Evolutionary conservation across 305 asterid species (phyloP).

Genomic region (Fraxinus xanthoxyloides): DNA sequence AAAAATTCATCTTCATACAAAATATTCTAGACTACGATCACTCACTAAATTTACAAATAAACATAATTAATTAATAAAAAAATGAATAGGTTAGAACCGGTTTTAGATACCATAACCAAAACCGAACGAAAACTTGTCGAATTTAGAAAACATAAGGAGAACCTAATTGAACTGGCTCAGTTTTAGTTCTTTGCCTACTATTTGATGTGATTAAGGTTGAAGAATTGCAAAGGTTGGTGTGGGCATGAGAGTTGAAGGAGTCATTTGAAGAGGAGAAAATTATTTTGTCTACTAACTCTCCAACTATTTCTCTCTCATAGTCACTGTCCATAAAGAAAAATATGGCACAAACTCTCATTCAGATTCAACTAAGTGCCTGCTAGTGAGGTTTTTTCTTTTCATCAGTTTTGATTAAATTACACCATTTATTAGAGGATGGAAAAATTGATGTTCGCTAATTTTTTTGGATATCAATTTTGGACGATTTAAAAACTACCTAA

Average conservation of each 20-base stretch:
- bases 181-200: background rate
- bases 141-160: background rate
- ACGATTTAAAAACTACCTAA: no score
- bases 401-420: no score
- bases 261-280: background rate
- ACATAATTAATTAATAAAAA: no score
- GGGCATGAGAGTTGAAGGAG: background rate
- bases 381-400: background rate
- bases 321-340: background rate
- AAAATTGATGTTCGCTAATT: no score
- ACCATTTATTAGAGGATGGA: no score
- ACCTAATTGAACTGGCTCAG: no score
- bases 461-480: no score
- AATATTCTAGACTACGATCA: no score
- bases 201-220: constrained; percentile 7
- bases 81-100: background rate
- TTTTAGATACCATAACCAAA: background rate
- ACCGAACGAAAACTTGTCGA: background rate
- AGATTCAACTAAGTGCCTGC: background rate
- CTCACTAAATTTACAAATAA: no score
- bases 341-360: background rate
- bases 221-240: constrained; percentile 15
- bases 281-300: background rate
- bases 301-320: background rate
- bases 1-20: no score